These are phyloP conservation scores for Bacidia gigantensis DNA, from an alignment of 495 filamentous ascomycete genomes.

Conservation along the genomic window DNA sequence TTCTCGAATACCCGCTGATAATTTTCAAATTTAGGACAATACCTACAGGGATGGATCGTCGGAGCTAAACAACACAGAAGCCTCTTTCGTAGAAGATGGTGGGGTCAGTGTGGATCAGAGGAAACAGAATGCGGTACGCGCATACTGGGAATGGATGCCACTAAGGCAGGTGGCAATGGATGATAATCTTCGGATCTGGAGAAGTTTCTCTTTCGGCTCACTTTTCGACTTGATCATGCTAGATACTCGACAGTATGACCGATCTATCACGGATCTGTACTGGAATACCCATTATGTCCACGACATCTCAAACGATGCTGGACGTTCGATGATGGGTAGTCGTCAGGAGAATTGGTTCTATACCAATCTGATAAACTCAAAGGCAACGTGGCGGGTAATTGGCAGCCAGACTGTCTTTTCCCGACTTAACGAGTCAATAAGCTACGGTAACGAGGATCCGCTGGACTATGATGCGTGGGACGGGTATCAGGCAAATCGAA, in stretches of 20 bases:
- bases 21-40: no score
- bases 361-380: conserved; percentile 38
- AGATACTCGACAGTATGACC: conserved; percentile 55
- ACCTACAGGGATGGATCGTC: conserved; percentile 41
- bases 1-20: conserved; percentile 35
- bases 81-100: conserved; percentile 44
- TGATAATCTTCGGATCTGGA: conserved; percentile 59
- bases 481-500: conserved; percentile 51
- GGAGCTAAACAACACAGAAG: conserved; percentile 46
- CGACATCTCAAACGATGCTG: conserved; percentile 41
- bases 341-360: conserved; percentile 61
- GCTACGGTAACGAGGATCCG: conserved; percentile 32
- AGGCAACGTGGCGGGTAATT: conserved; percentile 49
- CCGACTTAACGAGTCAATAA: conserved; percentile 34
- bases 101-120: conserved; percentile 50
- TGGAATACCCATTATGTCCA: conserved; percentile 44
- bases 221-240: conserved; percentile 55
- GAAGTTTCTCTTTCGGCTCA: conserved; percentile 48
- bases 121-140: conserved; percentile 58
- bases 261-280: conserved; percentile 35
- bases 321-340: conserved; percentile 49
- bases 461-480: conserved; percentile 44
- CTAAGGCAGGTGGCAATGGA: conserved; percentile 50
- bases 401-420: conserved; percentile 55
- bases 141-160: conserved; percentile 47